Percentiles rank a stretch among this genome's conserved stretches.
Conservation (phyloP, 2,329 filamentous ascomycete species). For the Trichoderma sp. region DNA sequence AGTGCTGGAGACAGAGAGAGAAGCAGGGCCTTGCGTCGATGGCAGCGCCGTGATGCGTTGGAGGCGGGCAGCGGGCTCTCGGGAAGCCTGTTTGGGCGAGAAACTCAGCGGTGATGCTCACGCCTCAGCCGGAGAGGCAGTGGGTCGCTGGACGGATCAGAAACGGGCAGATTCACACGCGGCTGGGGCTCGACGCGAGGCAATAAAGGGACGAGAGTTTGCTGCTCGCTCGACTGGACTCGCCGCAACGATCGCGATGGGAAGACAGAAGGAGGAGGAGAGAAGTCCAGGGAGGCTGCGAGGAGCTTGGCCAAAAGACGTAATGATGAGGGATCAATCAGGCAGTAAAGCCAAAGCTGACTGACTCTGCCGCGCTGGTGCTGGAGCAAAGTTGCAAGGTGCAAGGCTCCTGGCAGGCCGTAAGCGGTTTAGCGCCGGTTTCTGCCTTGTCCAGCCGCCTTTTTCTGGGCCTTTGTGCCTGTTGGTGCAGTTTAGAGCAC, state of each 20-base stretch:
- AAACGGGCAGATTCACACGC: slow-evolving; percentile 6
- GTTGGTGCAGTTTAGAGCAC: background rate
- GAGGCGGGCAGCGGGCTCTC: background rate
- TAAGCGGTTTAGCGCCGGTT: slow-evolving; percentile 19
- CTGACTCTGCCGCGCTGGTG: background rate
- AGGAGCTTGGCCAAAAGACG: slow-evolving; percentile 16
- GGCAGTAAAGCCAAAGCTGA: slow-evolving; percentile 26
- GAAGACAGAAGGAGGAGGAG: background rate
- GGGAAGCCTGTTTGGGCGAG: background rate
- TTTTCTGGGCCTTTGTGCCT: background rate
- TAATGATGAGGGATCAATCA: slow-evolving; percentile 27
- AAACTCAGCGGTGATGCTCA: slow-evolving; percentile 23
- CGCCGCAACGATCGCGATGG: background rate
- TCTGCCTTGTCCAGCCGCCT: slow-evolving; percentile 24
- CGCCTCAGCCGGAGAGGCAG: slow-evolving; percentile 13
- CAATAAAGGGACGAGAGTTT: background rate
- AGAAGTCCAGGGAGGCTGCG: slow-evolving; percentile 10
- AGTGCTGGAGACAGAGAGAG: background rate
- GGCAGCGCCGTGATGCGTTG: background rate
- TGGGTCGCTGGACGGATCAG: background rate
- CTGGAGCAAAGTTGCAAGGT: background rate
- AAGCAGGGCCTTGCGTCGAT: background rate
- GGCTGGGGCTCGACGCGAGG: slow-evolving; percentile 9
- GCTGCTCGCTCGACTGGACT: slow-evolving; percentile 5
- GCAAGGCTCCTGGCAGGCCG: slow-evolving; percentile 15